phyloP scores from a whole-genome alignment of 2,329 filamentous ascomycete species.

The Xylaria sp. region DNA sequence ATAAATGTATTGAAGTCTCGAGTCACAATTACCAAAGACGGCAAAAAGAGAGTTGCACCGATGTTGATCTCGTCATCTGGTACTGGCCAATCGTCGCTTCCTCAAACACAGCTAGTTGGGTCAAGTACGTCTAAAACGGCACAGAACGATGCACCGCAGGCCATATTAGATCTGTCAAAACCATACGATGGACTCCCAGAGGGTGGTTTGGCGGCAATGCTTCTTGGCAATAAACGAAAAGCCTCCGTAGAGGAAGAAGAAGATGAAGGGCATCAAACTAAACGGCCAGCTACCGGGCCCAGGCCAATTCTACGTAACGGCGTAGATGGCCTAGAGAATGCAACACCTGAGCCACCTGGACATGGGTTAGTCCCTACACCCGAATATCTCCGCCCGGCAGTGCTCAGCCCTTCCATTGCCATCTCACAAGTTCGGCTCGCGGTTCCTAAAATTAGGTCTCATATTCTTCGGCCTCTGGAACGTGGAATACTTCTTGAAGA shows the following conservation, averaged over 20 bases:
- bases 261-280: constrained; percentile 66
- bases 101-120: constrained; percentile 87
- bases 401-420: constrained; percentile 82
- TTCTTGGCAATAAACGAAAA: constrained; percentile 94
- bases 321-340: constrained; percentile 80
- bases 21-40: constrained; percentile 94
- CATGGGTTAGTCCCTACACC: constrained; percentile 75
- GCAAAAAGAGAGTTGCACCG: constrained; percentile 94
- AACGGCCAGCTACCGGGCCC: constrained; percentile 72
- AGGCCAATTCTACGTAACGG: constrained; percentile 80
- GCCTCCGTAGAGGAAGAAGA: constrained; percentile 80
- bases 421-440: constrained; percentile 87
- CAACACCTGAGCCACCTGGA: constrained; percentile 68
- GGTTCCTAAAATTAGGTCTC: constrained; percentile 84
- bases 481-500: constrained; percentile 66
- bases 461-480: constrained; percentile 85
- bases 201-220: constrained; percentile 84
- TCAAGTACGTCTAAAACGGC: constrained; percentile 71
- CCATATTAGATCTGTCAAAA: constrained; percentile 88
- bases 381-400: constrained; percentile 86
- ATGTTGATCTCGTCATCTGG: constrained; percentile 91
- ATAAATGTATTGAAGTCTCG: constrained; percentile 80
- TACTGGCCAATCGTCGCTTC: constrained; percentile 85
- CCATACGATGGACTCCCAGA: constrained; percentile 93
- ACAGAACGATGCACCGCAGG: constrained; percentile 79